Evolutionary conservation across 768 basidiomycete species (phyloP).

Genomic region (Polyporus arcularius): DNA sequence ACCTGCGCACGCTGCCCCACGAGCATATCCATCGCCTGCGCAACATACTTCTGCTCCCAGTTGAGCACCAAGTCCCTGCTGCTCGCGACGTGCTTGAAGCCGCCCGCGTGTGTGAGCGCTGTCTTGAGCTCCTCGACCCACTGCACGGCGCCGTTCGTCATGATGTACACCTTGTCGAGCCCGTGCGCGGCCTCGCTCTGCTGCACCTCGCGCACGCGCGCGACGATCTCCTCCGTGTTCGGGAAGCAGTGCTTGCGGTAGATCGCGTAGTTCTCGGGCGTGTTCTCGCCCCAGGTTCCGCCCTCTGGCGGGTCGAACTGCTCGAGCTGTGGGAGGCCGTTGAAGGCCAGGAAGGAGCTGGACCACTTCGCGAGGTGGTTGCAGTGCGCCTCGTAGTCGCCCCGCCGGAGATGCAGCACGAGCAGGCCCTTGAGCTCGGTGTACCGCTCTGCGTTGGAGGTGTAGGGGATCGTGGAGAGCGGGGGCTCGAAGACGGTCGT

Average conservation of each 20-base stretch:
- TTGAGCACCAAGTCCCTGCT: slow-evolving; percentile 57
- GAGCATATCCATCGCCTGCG: slow-evolving; percentile 68
- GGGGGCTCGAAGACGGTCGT: slow-evolving; percentile 5
- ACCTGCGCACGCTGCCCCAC: slow-evolving; percentile 63
- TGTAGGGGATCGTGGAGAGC: slow-evolving; percentile 10
- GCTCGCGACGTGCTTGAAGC: slow-evolving; percentile 50
- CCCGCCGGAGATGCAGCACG: slow-evolving; percentile 57
- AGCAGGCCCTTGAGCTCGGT: slow-evolving; percentile 50
- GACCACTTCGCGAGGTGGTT: slow-evolving; percentile 39
- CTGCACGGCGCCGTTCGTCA: slow-evolving; percentile 59
- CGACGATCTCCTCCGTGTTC: slow-evolving; percentile 46
- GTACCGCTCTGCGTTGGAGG: slow-evolving; percentile 17
- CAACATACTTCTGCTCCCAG: slow-evolving; percentile 57
- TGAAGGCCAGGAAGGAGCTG: slow-evolving; percentile 50
- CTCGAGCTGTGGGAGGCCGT: slow-evolving; percentile 54
- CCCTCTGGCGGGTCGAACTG: slow-evolving; percentile 34
- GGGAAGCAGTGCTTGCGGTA: slow-evolving; percentile 59
- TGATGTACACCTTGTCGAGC: slow-evolving; percentile 56
- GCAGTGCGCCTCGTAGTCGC: slow-evolving; percentile 58
- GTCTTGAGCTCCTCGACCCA: slow-evolving; percentile 52
- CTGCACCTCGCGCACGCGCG: slow-evolving; percentile 37
- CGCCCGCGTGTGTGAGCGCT: slow-evolving; percentile 37
- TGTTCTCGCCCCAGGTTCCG: slow-evolving; percentile 22
- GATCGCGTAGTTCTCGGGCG: slow-evolving; percentile 26
- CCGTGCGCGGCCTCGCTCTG: slow-evolving; percentile 16